Conservation (phyloP, 1,139 yeast genomes). For the Yamadazyma membranifaciens region DNA sequence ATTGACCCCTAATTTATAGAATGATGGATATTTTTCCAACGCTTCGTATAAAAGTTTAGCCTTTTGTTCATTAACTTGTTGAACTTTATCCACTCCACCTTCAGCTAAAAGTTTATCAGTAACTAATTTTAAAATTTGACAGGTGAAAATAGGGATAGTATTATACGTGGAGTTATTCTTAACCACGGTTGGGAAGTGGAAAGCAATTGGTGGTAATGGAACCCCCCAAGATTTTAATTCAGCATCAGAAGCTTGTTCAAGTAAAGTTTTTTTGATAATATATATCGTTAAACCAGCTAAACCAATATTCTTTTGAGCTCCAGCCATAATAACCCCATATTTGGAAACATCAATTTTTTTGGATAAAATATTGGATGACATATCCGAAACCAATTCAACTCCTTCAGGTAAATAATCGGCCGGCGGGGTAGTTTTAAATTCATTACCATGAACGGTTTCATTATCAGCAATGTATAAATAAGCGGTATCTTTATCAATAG, state of each 20-base stretch:
- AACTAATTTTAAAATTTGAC: conserved; percentile 81
- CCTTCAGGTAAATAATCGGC: conserved; percentile 57
- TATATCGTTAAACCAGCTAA: conserved; percentile 92
- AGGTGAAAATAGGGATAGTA: conserved; percentile 90
- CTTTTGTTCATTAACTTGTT: conserved; percentile 56
- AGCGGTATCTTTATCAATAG: conserved; percentile 53
- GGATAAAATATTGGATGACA: conserved; percentile 90
- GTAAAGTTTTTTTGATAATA: conserved; percentile 76
- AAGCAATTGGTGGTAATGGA: conserved; percentile 84
- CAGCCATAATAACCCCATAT: conserved; percentile 86
- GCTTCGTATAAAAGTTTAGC: conserved; percentile 61
- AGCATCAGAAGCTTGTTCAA: conserved; percentile 66
- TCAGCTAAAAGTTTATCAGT: conserved; percentile 56
- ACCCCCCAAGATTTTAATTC: conserved; percentile 57
- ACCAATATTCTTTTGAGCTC: conserved; percentile 97
- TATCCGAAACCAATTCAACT: conserved; percentile 85
- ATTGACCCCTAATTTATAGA: conserved; percentile 67
- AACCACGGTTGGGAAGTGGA: conserved; percentile 83
- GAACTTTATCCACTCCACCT: conserved; percentile 60
- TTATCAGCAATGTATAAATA: conserved; percentile 91
- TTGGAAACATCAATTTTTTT: conserved; percentile 76
- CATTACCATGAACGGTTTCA: conserved; percentile 94
- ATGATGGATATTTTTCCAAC: conserved; percentile 61
- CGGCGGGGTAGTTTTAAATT: conserved; percentile 58
- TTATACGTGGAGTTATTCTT: conserved; percentile 90